Evolutionary conservation across 495 filamentous ascomycete genomes (phyloP).

Genomic region (Hypoxylon crocopeplum): DNA sequence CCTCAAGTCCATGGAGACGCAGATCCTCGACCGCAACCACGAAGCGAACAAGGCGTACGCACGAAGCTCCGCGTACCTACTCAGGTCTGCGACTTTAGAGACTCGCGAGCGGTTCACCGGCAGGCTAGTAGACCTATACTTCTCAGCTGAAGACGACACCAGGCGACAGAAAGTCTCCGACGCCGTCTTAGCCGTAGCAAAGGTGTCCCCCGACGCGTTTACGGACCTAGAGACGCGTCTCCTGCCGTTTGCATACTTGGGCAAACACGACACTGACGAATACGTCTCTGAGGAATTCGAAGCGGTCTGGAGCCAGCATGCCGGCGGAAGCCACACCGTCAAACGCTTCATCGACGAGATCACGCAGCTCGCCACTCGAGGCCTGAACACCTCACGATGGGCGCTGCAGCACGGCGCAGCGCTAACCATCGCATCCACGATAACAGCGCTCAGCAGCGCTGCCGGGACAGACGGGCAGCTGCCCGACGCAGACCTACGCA

Average conservation of each 20-base stretch:
- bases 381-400: slow-evolving; percentile 83
- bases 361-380: slow-evolving; percentile 64
- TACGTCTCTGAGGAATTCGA: slow-evolving; percentile 76
- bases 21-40: slow-evolving; percentile 87
- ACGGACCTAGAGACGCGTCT: slow-evolving; percentile 73
- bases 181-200: slow-evolving; percentile 77
- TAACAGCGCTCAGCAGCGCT: slow-evolving; percentile 61
- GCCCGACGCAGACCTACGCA: slow-evolving; percentile 59
- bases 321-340: slow-evolving; percentile 81
- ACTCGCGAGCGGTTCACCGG: slow-evolving; percentile 70
- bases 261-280: slow-evolving; percentile 81
- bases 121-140: slow-evolving; percentile 75
- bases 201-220: slow-evolving; percentile 88
- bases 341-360: slow-evolving; percentile 87
- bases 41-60: slow-evolving; percentile 88
- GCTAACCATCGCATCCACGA: slow-evolving; percentile 76
- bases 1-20: slow-evolving; percentile 75
- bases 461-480: slow-evolving; percentile 58
- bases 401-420: slow-evolving; percentile 87
- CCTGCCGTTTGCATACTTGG: slow-evolving; percentile 86
- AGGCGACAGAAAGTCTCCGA: slow-evolving; percentile 79
- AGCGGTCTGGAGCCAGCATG: slow-evolving; percentile 88
- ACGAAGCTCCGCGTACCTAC: slow-evolving; percentile 81
- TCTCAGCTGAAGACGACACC: slow-evolving; percentile 76
- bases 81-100: slow-evolving; percentile 74